Evolutionary conservation across 2,329 filamentous ascomycete genomes (phyloP).

Genomic region (Colletotrichum destructivum): DNA sequence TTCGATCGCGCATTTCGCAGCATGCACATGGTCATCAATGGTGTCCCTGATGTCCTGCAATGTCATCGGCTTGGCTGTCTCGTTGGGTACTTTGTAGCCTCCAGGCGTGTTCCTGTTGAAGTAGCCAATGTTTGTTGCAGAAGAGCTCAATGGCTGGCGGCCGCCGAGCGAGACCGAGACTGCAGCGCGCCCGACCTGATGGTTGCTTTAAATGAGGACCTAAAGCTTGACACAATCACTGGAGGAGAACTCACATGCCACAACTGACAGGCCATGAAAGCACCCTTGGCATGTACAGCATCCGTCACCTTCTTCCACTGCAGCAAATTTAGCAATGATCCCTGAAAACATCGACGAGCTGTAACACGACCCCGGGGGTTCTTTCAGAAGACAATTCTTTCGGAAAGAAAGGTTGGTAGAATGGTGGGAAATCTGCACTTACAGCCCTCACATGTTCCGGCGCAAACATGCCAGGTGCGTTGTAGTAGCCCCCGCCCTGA

Average conservation of each 20-base stretch:
- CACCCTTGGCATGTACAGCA: neutral
- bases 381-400: neutral
- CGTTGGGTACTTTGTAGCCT: neutral
- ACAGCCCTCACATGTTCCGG: neutral
- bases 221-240: neutral
- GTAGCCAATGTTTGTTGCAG: neutral
- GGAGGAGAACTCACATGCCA: neutral
- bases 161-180: neutral
- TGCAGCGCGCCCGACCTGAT: neutral
- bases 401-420: neutral
- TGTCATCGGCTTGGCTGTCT: neutral
- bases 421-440: neutral
- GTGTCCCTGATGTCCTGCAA: neutral
- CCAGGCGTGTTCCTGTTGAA: neutral
- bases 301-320: neutral
- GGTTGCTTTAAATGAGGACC: neutral
- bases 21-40: neutral
- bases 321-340: neutral
- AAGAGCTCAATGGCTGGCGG: neutral
- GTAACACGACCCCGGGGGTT: neutral
- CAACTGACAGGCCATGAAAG: neutral
- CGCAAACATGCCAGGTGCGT: neutral
- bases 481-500: neutral
- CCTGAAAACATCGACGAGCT: neutral
- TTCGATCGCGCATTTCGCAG: neutral